Percentiles rank a stretch among this genome's conserved stretches.
Conservation (phyloP, 1,284 basidiomycete species). For the Ustilago sp. region DNA sequence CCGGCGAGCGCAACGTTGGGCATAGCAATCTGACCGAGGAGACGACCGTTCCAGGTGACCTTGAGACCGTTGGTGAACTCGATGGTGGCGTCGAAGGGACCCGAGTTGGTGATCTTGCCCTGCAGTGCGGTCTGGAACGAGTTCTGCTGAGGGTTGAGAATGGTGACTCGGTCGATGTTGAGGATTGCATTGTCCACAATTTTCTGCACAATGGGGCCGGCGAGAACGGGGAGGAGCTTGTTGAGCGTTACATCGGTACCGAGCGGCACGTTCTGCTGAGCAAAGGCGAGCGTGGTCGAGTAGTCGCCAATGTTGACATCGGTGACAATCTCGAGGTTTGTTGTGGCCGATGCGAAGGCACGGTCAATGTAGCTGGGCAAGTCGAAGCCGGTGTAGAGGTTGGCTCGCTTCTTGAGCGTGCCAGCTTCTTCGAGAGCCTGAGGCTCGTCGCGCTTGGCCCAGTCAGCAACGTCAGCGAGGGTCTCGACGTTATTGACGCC, state of each 20-base stretch:
- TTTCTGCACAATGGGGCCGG: slow-evolving; percentile 82
- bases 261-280: slow-evolving; percentile 75
- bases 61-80: slow-evolving; percentile 77
- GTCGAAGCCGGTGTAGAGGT: slow-evolving; percentile 75
- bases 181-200: slow-evolving; percentile 77
- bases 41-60: slow-evolving; percentile 76
- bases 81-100: slow-evolving; percentile 81
- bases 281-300: slow-evolving; percentile 76
- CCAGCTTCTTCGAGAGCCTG: slow-evolving; percentile 33
- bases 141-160: slow-evolving; percentile 71
- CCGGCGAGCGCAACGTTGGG: slow-evolving; percentile 71
- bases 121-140: slow-evolving; percentile 76
- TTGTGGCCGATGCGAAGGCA: slow-evolving; percentile 77
- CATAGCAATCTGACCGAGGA: slow-evolving; percentile 78
- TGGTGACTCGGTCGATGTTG: slow-evolving; percentile 58
- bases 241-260: slow-evolving; percentile 77
- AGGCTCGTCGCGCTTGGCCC: slow-evolving; percentile 44
- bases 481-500: slow-evolving; percentile 68
- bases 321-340: slow-evolving; percentile 76
- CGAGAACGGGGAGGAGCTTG: slow-evolving; percentile 78
- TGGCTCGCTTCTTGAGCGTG: slow-evolving; percentile 72
- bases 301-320: slow-evolving; percentile 78
- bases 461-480: slow-evolving; percentile 57
- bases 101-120: slow-evolving; percentile 79
- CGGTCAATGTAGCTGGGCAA: slow-evolving; percentile 77